Evolutionary conservation across 2,329 filamentous ascomycete species (phyloP), one percentile per base, ranked within the genome.

Genomic region (Ascochyta rabiei): DNA sequence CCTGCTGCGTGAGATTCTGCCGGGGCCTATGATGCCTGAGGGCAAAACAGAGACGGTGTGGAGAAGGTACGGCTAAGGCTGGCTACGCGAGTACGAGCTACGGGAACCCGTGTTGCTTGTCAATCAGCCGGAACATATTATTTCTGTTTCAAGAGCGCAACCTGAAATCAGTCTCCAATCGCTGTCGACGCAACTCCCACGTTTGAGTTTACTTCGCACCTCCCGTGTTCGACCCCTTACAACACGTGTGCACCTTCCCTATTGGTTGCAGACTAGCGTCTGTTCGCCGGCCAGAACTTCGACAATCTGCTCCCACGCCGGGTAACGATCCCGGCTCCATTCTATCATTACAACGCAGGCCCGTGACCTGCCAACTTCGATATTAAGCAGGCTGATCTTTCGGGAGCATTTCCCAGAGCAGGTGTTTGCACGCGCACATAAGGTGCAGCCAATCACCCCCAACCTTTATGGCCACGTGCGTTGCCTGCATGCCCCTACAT

Each of bases 1-100:
- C 26, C 56, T 81, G 56, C 64, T 81, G 48, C 64, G 79, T 34
- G 77, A 81, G 61, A 79, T 81, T 35, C 57, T 80, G 26, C 78
- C 78, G 3, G 78, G 78, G 6, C 74, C 76, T 13, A 57, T 63
- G 18, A 57, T 59, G 13, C 75, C 76, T 8, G 63, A 64, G 2
- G 53, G 61, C 12, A 37, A 63, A 41, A 59, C 53, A 19, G 49
- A 43, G 9, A 75, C 71, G 6, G 39, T 67, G 12, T 75, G 70
- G 69, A 61, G 71, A 38, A 60, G 55, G 15, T 71, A 62, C 42
- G 69, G 67, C 18, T 71, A 55, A 68, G 28, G 35, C 21, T 39
- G 18, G 15, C 8, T 18, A 50, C 16, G 31, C 46, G 37, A n/a
- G 42, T 33, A 55, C 41, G 41, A 38, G 30, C 24, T 30, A 30